Conservation (phyloP, 257 asterid genomes). For the Solanum virginianum region DNA sequence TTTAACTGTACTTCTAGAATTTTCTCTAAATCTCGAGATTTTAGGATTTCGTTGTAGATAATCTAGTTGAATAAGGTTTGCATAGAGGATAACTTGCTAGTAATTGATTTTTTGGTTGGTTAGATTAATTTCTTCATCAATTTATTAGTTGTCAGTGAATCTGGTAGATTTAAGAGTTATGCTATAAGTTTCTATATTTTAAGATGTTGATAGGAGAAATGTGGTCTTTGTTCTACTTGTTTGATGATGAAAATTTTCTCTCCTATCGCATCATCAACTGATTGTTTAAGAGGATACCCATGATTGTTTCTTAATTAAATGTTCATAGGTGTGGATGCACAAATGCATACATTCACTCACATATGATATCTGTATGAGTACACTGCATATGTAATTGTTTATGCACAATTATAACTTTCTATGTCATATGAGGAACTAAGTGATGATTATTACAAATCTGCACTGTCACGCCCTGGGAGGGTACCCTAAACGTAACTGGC, state of each 20-base stretch:
- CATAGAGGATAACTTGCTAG: neutral
- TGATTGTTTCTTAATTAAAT: neutral
- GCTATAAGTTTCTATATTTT: neutral
- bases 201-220: too few relatives aligned
- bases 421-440: neutral
- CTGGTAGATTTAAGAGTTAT: neutral
- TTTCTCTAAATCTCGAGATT: neutral
- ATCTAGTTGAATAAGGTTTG: neutral
- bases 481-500: too few relatives aligned
- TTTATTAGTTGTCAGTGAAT: neutral
- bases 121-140: neutral
- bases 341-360: neutral
- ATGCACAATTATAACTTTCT: neutral
- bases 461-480: neutral
- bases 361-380: neutral
- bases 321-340: neutral
- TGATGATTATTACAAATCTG: constrained; percentile 42
- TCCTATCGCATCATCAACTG: too few relatives aligned
- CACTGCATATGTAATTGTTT: neutral
- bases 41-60: too few relatives aligned
- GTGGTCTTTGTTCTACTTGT: too few relatives aligned
- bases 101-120: neutral
- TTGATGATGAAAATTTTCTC: too few relatives aligned
- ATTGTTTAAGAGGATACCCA: neutral
- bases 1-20: neutral